Base-by-base conservation (phyloP, 805 yeast genomes). In the Saccharomycopsis schoenii region DNA sequence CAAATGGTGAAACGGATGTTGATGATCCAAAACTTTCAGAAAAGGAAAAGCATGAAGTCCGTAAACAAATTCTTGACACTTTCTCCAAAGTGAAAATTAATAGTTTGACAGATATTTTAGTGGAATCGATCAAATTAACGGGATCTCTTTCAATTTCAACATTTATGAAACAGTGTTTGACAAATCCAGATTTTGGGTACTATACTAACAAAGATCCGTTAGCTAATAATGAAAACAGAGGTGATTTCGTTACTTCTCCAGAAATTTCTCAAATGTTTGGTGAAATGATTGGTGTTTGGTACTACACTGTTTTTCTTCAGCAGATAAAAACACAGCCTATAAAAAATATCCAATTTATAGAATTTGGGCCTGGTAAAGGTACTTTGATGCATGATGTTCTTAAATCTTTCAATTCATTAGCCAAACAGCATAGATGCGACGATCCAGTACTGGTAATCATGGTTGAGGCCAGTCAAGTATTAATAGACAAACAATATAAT, bases 181-280 rank as follows among this genome's bases (percentile, higher is more conserved):
- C 90, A 0, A 87, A 88, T 68, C 94, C 96, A 0, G 75, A 81
- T 10, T 80, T 78, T 65, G 96, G 96, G 0, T 89, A 89, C 70
- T 89, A 89, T 69, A 86, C 90, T 24, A 85, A 88, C 3, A 74
- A 84, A 64, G 85, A 89, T 66, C 96, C 96, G 1, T 74, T 89
- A 41, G 89, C 86, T 39, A 55, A 68, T 1, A 71, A 66, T 50
- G 41, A 66, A 0, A 61, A 70, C 1, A 69, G 72, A 6, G 96
- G 96, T 4, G 96, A 89, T 71, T 89, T 89, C 70, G 78, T 85
- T 58, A 89, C 96, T 0, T 85, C 93, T 0, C 96, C 96, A 0
- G 96, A 89, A 71, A 88, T 89, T 58, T 86, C 93, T 6, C 89
- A 88, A 47, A 85, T 89, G 74, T 89, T 89, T 74, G 96, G 96